Conservation (phyloP, 768 basidiomycete species). For the Coprinellus micaceus region DNA sequence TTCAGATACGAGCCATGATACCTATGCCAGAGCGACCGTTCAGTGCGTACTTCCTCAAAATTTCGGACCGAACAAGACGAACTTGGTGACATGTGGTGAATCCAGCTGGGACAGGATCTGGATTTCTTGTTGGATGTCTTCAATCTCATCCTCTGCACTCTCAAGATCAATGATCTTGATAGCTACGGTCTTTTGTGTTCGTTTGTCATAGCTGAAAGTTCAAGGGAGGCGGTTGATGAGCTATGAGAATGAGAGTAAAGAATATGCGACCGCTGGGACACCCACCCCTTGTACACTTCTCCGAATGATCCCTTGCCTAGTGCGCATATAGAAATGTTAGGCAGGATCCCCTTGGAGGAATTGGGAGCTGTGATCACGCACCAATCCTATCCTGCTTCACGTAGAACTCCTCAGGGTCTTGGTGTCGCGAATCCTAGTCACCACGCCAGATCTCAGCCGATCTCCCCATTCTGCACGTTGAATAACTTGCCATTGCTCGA, state of each 20-base stretch:
- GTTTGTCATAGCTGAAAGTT: conserved; percentile 76
- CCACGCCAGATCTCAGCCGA: conserved; percentile 23
- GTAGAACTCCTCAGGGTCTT: conserved; percentile 96
- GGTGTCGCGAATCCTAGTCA: conserved; percentile 58
- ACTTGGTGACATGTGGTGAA: conserved; percentile 95
- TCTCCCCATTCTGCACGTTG: conserved; percentile 5
- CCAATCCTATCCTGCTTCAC: conserved; percentile 98
- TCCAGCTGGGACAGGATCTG: conserved; percentile 96
- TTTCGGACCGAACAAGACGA: too few relatives aligned
- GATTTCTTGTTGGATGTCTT: conserved; percentile 99
- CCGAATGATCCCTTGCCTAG: conserved; percentile 97
- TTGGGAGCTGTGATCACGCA: conserved; percentile 27
- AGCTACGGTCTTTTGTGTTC: conserved; percentile 94
- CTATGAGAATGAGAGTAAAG: conserved; percentile 13
- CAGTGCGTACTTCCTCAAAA: too few relatives aligned
- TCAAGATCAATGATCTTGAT: conserved; percentile 99
- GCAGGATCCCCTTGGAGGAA: conserved; percentile 8
- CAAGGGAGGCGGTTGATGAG: conserved; percentile 4
- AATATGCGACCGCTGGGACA: conserved; percentile 8
- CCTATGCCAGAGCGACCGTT: conserved; percentile 44
- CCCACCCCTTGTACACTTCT: conserved; percentile 97
- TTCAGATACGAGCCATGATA: conserved; percentile 97
- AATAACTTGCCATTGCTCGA: conserved; percentile 24
- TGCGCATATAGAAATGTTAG: conserved; percentile 8
- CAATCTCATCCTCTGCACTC: conserved; percentile 98